Evolutionary conservation across 805 yeast species (phyloP), one percentile per base, ranked within the genome.

Genomic region (Kluyveromyces starmeri): DNA sequence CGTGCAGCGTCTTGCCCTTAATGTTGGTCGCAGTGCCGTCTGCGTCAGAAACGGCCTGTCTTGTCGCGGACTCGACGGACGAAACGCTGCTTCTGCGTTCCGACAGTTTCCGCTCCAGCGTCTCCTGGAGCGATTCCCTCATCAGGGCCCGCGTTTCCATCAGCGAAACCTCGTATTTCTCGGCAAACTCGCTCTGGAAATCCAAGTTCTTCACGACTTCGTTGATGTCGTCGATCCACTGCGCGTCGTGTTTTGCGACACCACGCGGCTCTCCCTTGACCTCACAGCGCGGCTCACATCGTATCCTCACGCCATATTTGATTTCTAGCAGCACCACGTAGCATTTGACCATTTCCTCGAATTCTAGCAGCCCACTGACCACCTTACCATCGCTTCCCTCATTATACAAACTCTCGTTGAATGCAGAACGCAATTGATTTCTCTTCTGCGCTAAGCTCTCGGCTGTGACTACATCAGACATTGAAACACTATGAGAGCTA

Each of bases 1-100:
- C 33, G 6, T 30, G 33, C 15, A 30, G 12, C 20, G 33, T 30
- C 25, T 30, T 30, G 5, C 33, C 33, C 19, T 30, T 30, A 28
- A 25, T 20, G 35, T 32, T 12, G 26, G 14, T 16, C 22, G 19
- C 20, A 19, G 24, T 14, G 3, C 11, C 32, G 31, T 23, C 22
- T 8, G 15, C 16, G n/a, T 28, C 23, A 5, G 10, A 8, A 8
- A 11, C 23, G 21, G 14, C 10, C 10, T 10, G 18, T 13, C 20
- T 16, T 9, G 15, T 9, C n/a, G 18, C 24, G 11, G 14, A 12
- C 7, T 20, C 32, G 7, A 20, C 13, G 23, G 24, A 19, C 9
- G 24, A 10, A n/a, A 24, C 12, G 10, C 16, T 19, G 4, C 13
- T 16, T 15, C 22, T 16, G 5, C 31, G 22, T 14, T 30, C 33